Percentiles rank a stretch among this genome's conserved stretches.
phyloP scores from a whole-genome alignment of 1,139 yeast species.

The Kurtzmaniella natalensis region DNA sequence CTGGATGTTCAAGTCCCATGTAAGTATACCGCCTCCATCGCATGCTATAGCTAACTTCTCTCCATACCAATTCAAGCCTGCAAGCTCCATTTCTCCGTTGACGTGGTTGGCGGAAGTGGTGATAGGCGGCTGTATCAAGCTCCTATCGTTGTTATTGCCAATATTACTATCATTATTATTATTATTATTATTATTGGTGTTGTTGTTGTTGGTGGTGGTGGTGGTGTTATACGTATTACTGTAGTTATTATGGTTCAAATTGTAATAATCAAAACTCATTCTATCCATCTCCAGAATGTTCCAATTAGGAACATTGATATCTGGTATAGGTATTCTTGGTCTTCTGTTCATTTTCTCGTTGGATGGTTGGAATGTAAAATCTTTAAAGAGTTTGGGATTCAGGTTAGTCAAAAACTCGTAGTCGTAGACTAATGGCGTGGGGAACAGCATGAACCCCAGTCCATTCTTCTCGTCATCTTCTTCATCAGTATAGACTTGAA shows the following conservation, averaged over 20 bases:
- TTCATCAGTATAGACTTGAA: slow-evolving; percentile 14
- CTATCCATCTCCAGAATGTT: slow-evolving; percentile 3
- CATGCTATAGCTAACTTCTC: slow-evolving; percentile 37
- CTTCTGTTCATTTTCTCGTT: slow-evolving; percentile 1
- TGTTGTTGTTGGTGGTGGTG: too few species aligned
- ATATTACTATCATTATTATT: background rate
- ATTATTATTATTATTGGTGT: too few species aligned
- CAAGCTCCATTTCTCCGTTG: slow-evolving; percentile 45
- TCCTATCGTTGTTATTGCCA: too few species aligned
- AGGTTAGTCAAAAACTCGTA: slow-evolving; percentile 36
- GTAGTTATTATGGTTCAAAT: slow-evolving; percentile 9
- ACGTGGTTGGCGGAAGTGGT: slow-evolving; percentile 28
- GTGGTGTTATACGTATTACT: too few species aligned
- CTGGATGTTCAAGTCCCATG: slow-evolving; percentile 39
- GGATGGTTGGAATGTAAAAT: slow-evolving; percentile 28
- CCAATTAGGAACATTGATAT: slow-evolving; percentile 25
- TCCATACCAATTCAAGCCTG: slow-evolving; percentile 40
- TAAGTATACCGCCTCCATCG: slow-evolving; percentile 40
- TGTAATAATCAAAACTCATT: slow-evolving; percentile 10
- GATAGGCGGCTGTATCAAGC: too few species aligned
- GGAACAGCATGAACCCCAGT: slow-evolving; percentile 12
- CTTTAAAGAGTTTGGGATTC: slow-evolving; percentile 38
- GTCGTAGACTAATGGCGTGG: slow-evolving; percentile 44
- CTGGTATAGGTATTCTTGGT: slow-evolving; percentile 15
- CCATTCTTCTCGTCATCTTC: slow-evolving; percentile 4